A percentile compares a stretch with the other conserved stretches of the same genome.
phyloP scores from a whole-genome alignment of 1,139 yeast genomes.

The Protomyces inouyei region DNA sequence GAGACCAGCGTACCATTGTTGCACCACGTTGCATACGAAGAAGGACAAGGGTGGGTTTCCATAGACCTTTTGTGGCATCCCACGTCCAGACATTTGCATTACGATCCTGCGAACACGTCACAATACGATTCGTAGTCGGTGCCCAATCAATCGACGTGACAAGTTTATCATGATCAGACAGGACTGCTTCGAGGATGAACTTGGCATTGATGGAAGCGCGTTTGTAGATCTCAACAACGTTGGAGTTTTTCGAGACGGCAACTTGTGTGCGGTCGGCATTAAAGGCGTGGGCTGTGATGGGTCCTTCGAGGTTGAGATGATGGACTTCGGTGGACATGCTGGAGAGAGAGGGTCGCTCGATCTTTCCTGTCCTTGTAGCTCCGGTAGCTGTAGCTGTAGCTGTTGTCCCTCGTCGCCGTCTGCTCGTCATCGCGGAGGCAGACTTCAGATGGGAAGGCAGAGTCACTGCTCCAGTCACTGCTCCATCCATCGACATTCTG shows the following conservation, averaged over 20 bases:
- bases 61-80: conserved; percentile 48
- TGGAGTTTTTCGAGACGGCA: conserved; percentile 24
- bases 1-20: conserved; percentile 89
- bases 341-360: conserved; percentile 20
- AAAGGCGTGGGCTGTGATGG: conserved; percentile 30
- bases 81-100: conserved; percentile 97
- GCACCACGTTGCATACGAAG: conserved; percentile 93
- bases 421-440: neutral
- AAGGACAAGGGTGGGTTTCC: conserved; percentile 86
- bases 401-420: neutral
- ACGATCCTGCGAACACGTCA: conserved; percentile 96
- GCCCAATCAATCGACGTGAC: conserved; percentile 94
- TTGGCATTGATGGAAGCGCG: neutral
- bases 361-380: conserved; percentile 7
- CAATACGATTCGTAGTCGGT: conserved; percentile 70
- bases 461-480: neutral
- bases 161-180: conserved; percentile 67
- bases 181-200: conserved; percentile 7
- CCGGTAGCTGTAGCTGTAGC: neutral
- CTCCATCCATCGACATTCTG: too few species aligned
- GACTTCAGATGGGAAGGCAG: neutral
- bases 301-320: conserved; percentile 24
- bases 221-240: conserved; percentile 12
- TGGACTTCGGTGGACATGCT: conserved; percentile 18
- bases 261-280: conserved; percentile 23